These are phyloP conservation scores for Pseudotsuga menziesii DNA, from an alignment of 75 land plant genomes.

Conservation along the genomic window DNA sequence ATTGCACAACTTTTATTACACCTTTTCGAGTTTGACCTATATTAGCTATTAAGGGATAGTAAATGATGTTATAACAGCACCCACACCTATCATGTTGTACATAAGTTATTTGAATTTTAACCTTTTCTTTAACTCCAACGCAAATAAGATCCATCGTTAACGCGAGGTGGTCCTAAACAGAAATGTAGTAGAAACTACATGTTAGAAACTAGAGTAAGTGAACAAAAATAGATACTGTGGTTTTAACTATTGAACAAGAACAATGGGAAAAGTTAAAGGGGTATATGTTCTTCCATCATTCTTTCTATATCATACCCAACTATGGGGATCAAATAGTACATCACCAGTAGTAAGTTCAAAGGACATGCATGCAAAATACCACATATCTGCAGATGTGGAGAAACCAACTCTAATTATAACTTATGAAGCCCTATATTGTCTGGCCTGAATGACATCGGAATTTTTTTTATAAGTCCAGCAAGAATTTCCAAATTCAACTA, in stretches of 20 bases:
- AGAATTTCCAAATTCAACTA: slow-evolving; percentile 91
- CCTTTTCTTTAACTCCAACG: too few species aligned
- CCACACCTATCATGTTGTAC: too few species aligned
- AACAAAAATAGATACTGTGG: background rate
- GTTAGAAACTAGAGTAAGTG: background rate
- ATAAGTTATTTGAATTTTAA: too few species aligned
- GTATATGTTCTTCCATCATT: slow-evolving; percentile 55
- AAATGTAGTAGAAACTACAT: background rate
- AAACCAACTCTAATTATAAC: slow-evolving; percentile 68
- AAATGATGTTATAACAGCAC: too few species aligned
- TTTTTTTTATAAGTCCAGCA: slow-evolving; percentile 79
- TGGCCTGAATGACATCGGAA: slow-evolving; percentile 70
- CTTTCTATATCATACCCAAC: slow-evolving; percentile 53
- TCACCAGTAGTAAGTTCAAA: too few species aligned
- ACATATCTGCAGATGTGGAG: slow-evolving; percentile 72
- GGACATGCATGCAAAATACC: slow-evolving; percentile 97
- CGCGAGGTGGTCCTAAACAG: slow-evolving; percentile 86
- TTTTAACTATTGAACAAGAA: background rate
- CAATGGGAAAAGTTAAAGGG: background rate
- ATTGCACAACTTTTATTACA: too few species aligned
- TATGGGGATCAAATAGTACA: slow-evolving; percentile 72
- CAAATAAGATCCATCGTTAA: slow-evolving; percentile 88
- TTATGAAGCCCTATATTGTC: slow-evolving; percentile 93
- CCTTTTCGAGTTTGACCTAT: too few species aligned
- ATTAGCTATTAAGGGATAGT: too few species aligned